Base-by-base conservation (phyloP, 2,329 filamentous ascomycete species). In the Parastagonospora avenae region DNA sequence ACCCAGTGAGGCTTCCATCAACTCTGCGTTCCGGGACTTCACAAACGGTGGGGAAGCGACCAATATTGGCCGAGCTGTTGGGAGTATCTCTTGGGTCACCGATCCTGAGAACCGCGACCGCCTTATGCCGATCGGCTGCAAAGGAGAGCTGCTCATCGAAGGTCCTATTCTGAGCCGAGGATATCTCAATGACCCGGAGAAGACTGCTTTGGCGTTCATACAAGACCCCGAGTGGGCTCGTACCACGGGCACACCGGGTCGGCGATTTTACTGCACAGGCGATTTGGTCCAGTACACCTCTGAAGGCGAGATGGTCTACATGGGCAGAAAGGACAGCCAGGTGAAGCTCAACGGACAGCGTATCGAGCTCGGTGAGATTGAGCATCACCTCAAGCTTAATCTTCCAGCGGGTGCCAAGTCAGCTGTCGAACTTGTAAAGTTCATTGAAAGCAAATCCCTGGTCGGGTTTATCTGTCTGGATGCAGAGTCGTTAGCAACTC, bases 331-430 rank as follows among this genome's bases (percentile, higher is more conserved):
- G 43, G 70, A 73, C 43, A 68, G 57, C 35, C 69, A 72, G 38
- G 69, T 73, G 8, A 30, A 77, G 62, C 62, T 79, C 33, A 74
- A 77, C 29, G 77, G 77, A 2, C 74, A 77, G 50, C 73, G 77
- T 0, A 74, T 79, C 38, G 77, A 79, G 50, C 60, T 79, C 6
- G 77, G 73, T 11, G 76, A 79, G 50, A 76, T 79, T 40, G 77
- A 79, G 49, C 72, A 77, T 46, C 74, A 77, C 41, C 68, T 76
- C 30, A 63, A 71, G 19, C 60, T 69, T 8, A 69, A 72, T 29
- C 66, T 76, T 5, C 68, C 74, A 4, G 40, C 61, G 2, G 63
- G 68, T 9, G 71, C 71, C 4, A 74, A 77, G 38, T 75, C 74
- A 2, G 76, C 74, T 1, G 77, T 78, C n/a, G 77, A 79, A 40